Base-by-base conservation (phyloP, 441 rosid species). In the Croton laevigatus region DNA sequence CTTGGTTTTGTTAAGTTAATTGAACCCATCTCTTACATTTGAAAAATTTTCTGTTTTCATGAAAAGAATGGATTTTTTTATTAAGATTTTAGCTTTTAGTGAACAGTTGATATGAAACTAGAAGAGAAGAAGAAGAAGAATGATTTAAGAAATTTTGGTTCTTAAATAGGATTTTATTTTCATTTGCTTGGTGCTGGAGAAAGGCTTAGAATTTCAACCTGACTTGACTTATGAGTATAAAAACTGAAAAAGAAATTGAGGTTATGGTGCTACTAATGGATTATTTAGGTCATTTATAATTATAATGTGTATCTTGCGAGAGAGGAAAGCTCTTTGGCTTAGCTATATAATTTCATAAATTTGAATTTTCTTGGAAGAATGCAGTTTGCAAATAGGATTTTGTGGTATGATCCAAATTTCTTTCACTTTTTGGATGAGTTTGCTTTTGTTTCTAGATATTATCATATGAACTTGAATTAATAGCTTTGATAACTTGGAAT, bases 11-110 rank as follows among this genome's bases (percentile, higher is more conserved):
- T 34, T 34, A 22, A 49, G 8, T 36, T 38, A 7, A 37, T 40
- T n/a, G 54, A 52, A 6, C 37, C 61, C 60, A 37, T 12, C 19
- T 53, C 61, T 67, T 38, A 5, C 2, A 66, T 51, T 66, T 66
- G 9, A 45, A 12, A 48, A 6, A 44, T 62, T 22, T 22, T 44
- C 1, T 44, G 6, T 14, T 63, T 1, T 4, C n/a, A 65, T 6
- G 11, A 11, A n/a, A 20, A 32, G 12, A 65, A 14, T 65, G 40
- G 32, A 22, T 46, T 57, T 5, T 27, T 27, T 12, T 9, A 57
- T 11, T 23, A 27, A 22, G 38, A 57, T 57, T 23, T 12, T 13
- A 3, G n/a, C 32, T 57, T 4, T 22, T 1, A 55, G 37, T 11
- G 38, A 57, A 32, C 17, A 57, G 2, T 55, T 64, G 36, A 8